Base-by-base conservation (phyloP, 2,329 filamentous ascomycete species). In the Talaromyces rugulosus region DNA sequence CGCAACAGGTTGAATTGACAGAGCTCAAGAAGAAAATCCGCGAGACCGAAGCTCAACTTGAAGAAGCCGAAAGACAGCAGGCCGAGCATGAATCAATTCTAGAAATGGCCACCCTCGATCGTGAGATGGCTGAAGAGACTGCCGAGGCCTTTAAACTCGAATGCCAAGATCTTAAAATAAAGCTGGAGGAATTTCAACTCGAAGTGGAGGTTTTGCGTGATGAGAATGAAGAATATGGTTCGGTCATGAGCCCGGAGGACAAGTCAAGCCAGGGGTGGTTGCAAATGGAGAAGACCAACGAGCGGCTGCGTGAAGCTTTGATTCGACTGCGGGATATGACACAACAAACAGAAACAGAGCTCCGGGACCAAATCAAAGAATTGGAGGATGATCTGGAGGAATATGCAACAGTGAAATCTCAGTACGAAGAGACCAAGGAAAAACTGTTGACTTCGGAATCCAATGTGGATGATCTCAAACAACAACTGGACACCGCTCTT, bases 41-140 rank as follows among this genome's bases (percentile, higher is more conserved):
- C 69, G 90, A 96, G 68, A 85, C 88, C 0, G 87, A 95, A 71
- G 76, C 82, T 23, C 85, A 85, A 55, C 82, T 92, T 23, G 87
- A 90, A 61, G 81, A 86, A 27, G 80, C 95, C 2, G 90, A 94
- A 67, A 82, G 84, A 33, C 81, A 89, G 59, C 89, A 95, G 72
- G 89, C 90, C 7, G 92, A 97, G 67, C 88, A 96, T 74, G 95
- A 98, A 33, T 85, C 88, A 3, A 86, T 90, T 6, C 79, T 97
- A 70, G 95, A 99, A 76, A 85, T 95, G 76, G 92, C 92, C 6
- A 89, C 91, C 0, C 80, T 99, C 30, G 95, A 99, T 72, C 87
- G 91, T 52, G 94, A 99, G 75, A 96, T 98, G 90, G 95, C 95
- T 0, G 93, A 99, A 75, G 94, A 97, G 76, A 92, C 88, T 51